Evolutionary conservation across 2,329 filamentous ascomycete species (phyloP), one percentile per base, ranked within the genome.

Genomic region (Herpomyces periplanetae): DNA sequence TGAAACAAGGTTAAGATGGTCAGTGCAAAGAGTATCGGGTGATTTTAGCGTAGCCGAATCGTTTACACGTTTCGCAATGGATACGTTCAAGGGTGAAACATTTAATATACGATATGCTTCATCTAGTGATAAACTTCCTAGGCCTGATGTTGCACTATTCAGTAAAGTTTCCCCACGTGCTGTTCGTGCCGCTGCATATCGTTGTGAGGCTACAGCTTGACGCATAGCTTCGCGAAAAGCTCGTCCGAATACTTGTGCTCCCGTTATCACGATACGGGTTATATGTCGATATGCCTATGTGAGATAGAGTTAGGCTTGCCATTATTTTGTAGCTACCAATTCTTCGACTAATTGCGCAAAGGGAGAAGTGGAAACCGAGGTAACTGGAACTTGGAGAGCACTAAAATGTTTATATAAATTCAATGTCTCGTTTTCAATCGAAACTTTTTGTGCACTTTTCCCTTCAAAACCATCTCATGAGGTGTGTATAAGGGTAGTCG

Each of bases 91-190:
- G 14, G 73, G 68, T 38, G 75, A 68, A 29, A 96, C 71, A 38
- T 96, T 85, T 26, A 96, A 53, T 34, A 96, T 88, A 42, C 71
- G 68, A 53, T 71, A 91, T 20, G 80, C 80, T 47, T 96, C 80
- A 29, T 87, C 69, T 32, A 96, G 58, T 5, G 71, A 80, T 40
- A 91, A 62, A n/a, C n/a, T n/a, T 34, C 71, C 66, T 3, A 55
- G 53, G 17, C 13, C 9, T 11, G 56, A 47, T 25, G 49, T 38
- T 24, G 53, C 49, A 25, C 51, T 49, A 28, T 51, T 51, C 19
- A 42, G 31, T 5, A 36, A 36, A 13, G 34, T 28, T 15, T 28
- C 34, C 28, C 38, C 41, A 22, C 41, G 41, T 27, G 51, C 49
- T 21, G 41, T 36, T 31, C 62, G 63, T 20, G 65, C 56, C 27